Evolutionary conservation across 352 stramenopile genomes (phyloP).

Genomic region (Bremia lactucae): DNA sequence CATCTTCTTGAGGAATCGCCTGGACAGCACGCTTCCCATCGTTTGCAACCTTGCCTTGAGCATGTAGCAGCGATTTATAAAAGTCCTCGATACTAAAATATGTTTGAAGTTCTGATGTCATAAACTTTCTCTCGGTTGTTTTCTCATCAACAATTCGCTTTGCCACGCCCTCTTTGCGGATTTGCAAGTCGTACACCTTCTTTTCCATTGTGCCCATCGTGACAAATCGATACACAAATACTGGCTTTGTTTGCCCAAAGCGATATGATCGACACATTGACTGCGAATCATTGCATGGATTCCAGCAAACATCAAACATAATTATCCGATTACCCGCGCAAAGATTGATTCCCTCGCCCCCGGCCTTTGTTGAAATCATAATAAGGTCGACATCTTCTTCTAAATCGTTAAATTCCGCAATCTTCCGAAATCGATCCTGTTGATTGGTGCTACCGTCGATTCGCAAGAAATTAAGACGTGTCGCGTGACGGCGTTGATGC

Average conservation of each 20-base stretch:
- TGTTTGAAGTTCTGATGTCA: constrained; percentile 67
- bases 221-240: constrained; percentile 90
- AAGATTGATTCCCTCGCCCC: constrained; percentile 83
- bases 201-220: constrained; percentile 89
- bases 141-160: constrained; percentile 86
- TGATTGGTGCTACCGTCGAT: constrained; percentile 79
- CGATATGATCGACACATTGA: constrained; percentile 90
- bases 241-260: constrained; percentile 86
- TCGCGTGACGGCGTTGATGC: constrained; percentile 29
- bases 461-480: constrained; percentile 52
- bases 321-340: constrained; percentile 84
- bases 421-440: constrained; percentile 70
- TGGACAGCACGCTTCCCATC: constrained; percentile 12
- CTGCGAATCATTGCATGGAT: constrained; percentile 86
- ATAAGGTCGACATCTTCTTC: constrained; percentile 77
- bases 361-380: constrained; percentile 82
- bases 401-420: constrained; percentile 72
- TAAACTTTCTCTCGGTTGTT: constrained; percentile 75
- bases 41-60: constrained; percentile 17
- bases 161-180: constrained; percentile 81
- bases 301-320: constrained; percentile 89
- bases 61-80: constrained; percentile 48
- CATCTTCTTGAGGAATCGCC: constrained; percentile 35
- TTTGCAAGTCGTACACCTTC: constrained; percentile 87
- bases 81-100: constrained; percentile 82